phyloP scores from a whole-genome alignment of 2,329 filamentous ascomycete species.

The Epichloe amarillans region DNA sequence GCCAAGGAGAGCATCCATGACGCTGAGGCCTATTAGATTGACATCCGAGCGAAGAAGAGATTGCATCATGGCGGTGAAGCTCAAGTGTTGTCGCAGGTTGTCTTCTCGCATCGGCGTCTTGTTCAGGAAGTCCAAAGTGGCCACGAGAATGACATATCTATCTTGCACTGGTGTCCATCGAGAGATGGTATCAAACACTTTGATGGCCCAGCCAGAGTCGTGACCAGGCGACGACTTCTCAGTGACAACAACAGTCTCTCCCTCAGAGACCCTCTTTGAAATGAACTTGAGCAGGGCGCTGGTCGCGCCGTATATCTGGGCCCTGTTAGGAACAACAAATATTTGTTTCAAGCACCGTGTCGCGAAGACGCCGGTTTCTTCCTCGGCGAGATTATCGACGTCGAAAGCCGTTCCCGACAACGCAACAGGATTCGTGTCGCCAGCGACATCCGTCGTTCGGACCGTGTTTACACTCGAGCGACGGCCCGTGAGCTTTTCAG shows the following conservation, averaged over 20 bases:
- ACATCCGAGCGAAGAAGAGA: slow-evolving; percentile 75
- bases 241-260: slow-evolving; percentile 38
- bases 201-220: slow-evolving; percentile 64
- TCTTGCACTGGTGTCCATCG: slow-evolving; percentile 90
- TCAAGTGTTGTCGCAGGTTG: slow-evolving; percentile 58
- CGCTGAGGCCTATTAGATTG: slow-evolving; percentile 87
- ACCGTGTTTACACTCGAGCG: slow-evolving; percentile 72
- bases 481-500: slow-evolving; percentile 48
- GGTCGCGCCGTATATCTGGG: slow-evolving; percentile 70
- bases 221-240: slow-evolving; percentile 25
- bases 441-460: slow-evolving; percentile 46
- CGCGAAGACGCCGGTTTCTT: slow-evolving; percentile 74
- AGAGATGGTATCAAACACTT: slow-evolving; percentile 65
- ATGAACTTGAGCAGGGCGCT: slow-evolving; percentile 64
- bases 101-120: slow-evolving; percentile 56
- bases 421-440: slow-evolving; percentile 54
- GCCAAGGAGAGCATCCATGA: slow-evolving; percentile 85
- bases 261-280: slow-evolving; percentile 40
- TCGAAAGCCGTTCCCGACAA: slow-evolving; percentile 73
- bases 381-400: slow-evolving; percentile 78
- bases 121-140: slow-evolving; percentile 63
- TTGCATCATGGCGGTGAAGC: slow-evolving; percentile 65
- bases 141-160: slow-evolving; percentile 78
- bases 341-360: slow-evolving; percentile 78
- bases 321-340: slow-evolving; percentile 67